Base-by-base conservation (phyloP, 2,329 filamentous ascomycete species). In the Epichloe elymi region DNA sequence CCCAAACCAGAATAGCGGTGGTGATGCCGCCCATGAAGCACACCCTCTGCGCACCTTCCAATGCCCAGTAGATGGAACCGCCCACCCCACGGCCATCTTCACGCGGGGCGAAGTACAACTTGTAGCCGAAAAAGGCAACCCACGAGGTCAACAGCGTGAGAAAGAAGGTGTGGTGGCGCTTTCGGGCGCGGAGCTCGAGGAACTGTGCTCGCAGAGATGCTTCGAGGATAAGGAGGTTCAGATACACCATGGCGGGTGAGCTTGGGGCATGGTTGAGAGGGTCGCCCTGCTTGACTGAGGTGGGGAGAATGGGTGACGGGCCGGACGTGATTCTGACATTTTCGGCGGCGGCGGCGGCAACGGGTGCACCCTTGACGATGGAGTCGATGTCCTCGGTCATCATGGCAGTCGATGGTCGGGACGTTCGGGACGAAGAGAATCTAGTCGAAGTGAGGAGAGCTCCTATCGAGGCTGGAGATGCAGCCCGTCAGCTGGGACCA, bases 201-300 rank as follows among this genome's bases (percentile, higher is more conserved):
- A 94, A 97, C 62, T 98, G 93, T 23, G 88, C 84, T 57, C 93
- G 88, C 37, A 98, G 75, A 5, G 89, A 95, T 46, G 88, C 89
- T 67, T 98, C 93, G 67, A 98, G 86, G 61, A 98, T 94, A 53
- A 98, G 79, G 23, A 98, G 84, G 69, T 98, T 98, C 61, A 98
- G 82, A 71, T 98, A 98, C 63, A 98, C 96, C 74, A 95, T 93
- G 50, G 88, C 88, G 44, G 90, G 90, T 15, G 88, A 88, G 63
- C 86, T 91, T n/a, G 90, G 90, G 15, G 91, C 81, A 55, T 84
- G 82, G 60, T 82, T 83, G 55, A 91, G 78, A 30, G 88, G 88
- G 64, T 94, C 88, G 63, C 71, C 70, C 30, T 73, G 67, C 59
- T 74, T 76, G 59, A 59, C 61, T 59, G 71, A 58, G 56, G 70